Evolutionary conservation across 2,329 filamentous ascomycete genomes (phyloP), one percentile per base, ranked within the genome.

Genomic region (Monosporascus sp.): DNA sequence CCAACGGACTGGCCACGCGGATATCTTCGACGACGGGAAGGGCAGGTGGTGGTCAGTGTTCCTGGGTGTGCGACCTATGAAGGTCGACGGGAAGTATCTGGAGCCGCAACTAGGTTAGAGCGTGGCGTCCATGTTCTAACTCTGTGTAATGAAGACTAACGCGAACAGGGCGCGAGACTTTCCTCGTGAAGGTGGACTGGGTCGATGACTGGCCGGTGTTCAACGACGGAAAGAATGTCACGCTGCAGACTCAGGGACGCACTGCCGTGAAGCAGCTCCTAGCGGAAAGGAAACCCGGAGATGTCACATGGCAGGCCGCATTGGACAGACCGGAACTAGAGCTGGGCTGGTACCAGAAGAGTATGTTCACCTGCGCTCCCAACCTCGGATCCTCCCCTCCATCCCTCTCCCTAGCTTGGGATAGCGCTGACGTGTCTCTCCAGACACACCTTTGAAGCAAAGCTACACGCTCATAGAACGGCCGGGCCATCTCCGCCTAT

Each of bases 131-230:
- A 35, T 14, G 31, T 14, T 11, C 11, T 3, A 35, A 3, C 31
- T 35, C 2, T 17, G 17, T 37, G 9, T 37, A 26, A 40, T 49
- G 44, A 43, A 56, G n/a, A 48, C 37, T 14, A 14, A 56, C 22
- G 4, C 1, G 8, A 17, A 7, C 19, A 72, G 76, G 76, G 0
- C 68, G 77, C 1, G 78, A 81, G 58, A 76, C 77, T 0, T 79
- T 81, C 52, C 60, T 82, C 1, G 72, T 78, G 14, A 72, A 72
- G 1, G 69, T 80, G 0, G 68, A 74, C 6, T 82, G 78, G 78
- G 63, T 71, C 8, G 65, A 80, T 43, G 74, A 76, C 54, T 81
- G 78, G 78, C 78, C 78, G 0, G 61, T 80, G 0, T 72, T 81
- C 54, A 80, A 80, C 50, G 63, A 68, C 0, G 74, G 76, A 0